Evolutionary conservation across 2,329 filamentous ascomycete species (phyloP), one percentile per base, ranked within the genome.

Genomic region (Xylariaceae sp.): DNA sequence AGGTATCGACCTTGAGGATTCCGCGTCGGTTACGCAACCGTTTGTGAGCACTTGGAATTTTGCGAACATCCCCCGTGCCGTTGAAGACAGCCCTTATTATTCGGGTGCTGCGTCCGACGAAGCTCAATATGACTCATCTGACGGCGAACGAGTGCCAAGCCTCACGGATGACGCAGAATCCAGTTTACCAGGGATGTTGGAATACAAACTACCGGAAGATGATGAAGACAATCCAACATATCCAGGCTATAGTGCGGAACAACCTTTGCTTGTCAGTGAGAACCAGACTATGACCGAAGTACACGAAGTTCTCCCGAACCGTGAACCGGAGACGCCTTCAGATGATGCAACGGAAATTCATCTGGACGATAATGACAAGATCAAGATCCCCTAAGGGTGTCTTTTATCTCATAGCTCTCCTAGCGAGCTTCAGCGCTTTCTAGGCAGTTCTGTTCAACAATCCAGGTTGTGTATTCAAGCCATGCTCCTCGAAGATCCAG

Each of bases 301-400:
- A 26, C 69, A 77, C 50, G 71, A 72, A 19, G 71, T 79, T 47
- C 69, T 72, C 26, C 64, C 71, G 8, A 62, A 68, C 3, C 67
- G 63, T 31, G 69, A 67, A 12, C 69, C 64, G 29, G 73, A 74
- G 30, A 64, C 62, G 31, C 67, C 67, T 49, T 76, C 73, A 9
- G 74, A 76, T 34, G 74, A 76, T 41, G 76, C 77, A 5, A 68
- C 76, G 6, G 77, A 80, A 64, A 80, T 79, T 44, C 75, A 77
- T 56, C 63, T 79, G 26, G 75, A 75, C 41, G 74, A 74, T 46
- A 71, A 73, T 51, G 68, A 72, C 47, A 68, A 68, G 56, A 58
- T 67, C 53, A 66, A 63, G 53, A 46, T 64, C 48, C 52, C 53
- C 12, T 64, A 62, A 52, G 37, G 32, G 11, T 32, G 9, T 53